Evolutionary conservation across 2,329 filamentous ascomycete genomes (phyloP), one percentile per base, ranked within the genome.

Genomic region (Grosmannia serpens): DNA sequence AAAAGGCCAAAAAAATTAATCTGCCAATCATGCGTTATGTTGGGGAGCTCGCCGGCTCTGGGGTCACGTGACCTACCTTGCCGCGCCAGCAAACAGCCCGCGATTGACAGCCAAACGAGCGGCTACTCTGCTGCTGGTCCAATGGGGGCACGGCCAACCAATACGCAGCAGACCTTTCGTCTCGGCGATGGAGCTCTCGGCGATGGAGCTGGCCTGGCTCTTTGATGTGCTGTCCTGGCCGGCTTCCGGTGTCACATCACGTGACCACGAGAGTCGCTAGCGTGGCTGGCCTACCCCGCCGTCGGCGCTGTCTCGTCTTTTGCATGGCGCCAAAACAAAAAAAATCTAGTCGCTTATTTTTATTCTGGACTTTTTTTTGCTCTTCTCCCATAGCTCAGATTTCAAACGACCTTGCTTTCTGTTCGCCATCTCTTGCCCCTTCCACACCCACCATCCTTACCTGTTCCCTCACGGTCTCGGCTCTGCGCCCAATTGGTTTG

Each of bases 261-360:
- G 46, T 26, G 46, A 49, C 15, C 4, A 13, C 1, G 11, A 26
- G 4, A 26, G 10, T 49, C 13, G 13, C 46, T 44, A 44, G 41
- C 41, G 41, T 24, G 46, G 6, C 13, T 29, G 27, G 31, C 51
- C 38, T 46, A 31, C 53, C 53, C 38, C 53, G 41, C 53, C 41
- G 31, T 33, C 6, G 11, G 49, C 26, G 26, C 26, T 53, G 29
- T 29, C 29, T 17, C 5, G 2, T 4, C 11, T 8, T 9, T 2
- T 35, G n/a, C n/a, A 22, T 38, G 31, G 53, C 53, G 53, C 53
- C 38, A 31, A n/a, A 47, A n/a, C 29, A 59, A 57, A 55, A 56
- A 53, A 35, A 51, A 49, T 55, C 47, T 52, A 55, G 59, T 57
- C 58, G 44, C 57, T 41, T 33, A 55, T 61, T 56, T 58, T 56